phyloP scores from a whole-genome alignment of 345 rosid species.

The Moricandia arvensis region DNA sequence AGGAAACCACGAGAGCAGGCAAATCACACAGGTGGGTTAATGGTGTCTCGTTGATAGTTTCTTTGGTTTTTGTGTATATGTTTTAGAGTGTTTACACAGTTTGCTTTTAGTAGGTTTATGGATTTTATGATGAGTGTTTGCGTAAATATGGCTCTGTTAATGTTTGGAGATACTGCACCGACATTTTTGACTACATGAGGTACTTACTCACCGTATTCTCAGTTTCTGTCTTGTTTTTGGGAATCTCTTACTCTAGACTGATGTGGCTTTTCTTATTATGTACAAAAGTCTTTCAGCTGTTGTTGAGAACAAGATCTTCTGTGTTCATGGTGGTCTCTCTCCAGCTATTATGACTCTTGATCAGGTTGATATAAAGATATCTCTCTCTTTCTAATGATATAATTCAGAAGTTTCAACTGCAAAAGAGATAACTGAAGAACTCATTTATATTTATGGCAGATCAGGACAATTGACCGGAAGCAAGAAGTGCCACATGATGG shows the following conservation, averaged over 20 bases:
- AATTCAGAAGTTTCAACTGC: background rate
- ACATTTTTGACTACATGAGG: conserved; percentile 96
- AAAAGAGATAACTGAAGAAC: background rate
- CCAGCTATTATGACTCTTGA: conserved; percentile 85
- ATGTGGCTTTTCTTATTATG: background rate
- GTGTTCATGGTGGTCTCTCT: conserved; percentile 99
- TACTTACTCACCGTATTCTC: conserved; percentile 32
- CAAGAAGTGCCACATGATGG: conserved; percentile 99
- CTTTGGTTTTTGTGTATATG: background rate
- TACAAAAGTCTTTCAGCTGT: conserved; percentile 78
- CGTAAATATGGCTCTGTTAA: conserved; percentile 94
- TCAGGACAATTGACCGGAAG: conserved; percentile 88
- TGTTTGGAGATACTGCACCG: conserved; percentile 99
- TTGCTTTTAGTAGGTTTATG: conserved; percentile 67
- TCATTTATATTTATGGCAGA: conserved; percentile 44
- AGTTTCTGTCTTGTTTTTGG: background rate
- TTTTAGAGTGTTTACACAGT: conserved; percentile 17
- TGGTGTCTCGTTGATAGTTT: conserved; percentile 20
- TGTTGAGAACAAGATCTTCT: conserved; percentile 85
- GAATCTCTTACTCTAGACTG: conserved; percentile 4
- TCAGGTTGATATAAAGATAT: conserved; percentile 54
- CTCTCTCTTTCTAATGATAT: background rate
- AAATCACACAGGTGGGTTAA: conserved; percentile 95
- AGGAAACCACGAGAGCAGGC: conserved; percentile 98
- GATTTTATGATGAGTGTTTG: conserved; percentile 96